Evolutionary conservation across 2,329 filamentous ascomycete genomes (phyloP), one percentile per base, ranked within the genome.

Genomic region (Cladosporium colombiae): DNA sequence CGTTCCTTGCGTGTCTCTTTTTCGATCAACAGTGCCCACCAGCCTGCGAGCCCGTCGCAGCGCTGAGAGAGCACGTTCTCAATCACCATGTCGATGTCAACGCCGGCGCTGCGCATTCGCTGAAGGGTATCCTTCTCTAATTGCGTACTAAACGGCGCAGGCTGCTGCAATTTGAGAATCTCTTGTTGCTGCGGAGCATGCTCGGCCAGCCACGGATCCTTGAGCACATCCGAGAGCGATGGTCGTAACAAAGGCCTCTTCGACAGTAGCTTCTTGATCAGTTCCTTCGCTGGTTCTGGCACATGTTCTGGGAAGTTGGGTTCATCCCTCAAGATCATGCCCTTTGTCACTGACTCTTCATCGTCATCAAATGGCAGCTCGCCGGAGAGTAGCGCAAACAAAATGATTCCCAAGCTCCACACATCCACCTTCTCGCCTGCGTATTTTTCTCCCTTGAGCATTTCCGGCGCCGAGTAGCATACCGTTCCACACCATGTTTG

Each of bases 401-500:
- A 82, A 67, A 96, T 95, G 64, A 96, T 89, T 14, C 92, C 91
- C 70, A 96, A 77, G 74, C 92, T 95, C 92, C 92, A 99, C 5
- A 99, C 93, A 74, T 99, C 95, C 58, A 99, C 94, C 81, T 97
- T 98, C 81, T 97, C 93, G 29, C 93, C 94, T 0, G 93, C 95
- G 76, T 99, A 99, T 78, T 96, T 98, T 78, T 99, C 95, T 46
- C 93, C 95, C 78, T 95, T 97, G 49, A 99, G 84, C 95, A 99
- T 99, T 79, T 99, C 95, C 2, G 95, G 95, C 2, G 95, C 95
- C 64, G 93, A 97, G 79, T 99, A 99, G 81, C 94, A 98, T 68
- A 99, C 90, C 0, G 95, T 99, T 5, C 95, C 95, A 77, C 95
- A 99, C 79, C 97, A 99, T 1, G 95, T 99, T 78, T 98, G 94